Base-by-base conservation (phyloP, 2,329 filamentous ascomycete species). In the Thielaviopsis musarum region DNA sequence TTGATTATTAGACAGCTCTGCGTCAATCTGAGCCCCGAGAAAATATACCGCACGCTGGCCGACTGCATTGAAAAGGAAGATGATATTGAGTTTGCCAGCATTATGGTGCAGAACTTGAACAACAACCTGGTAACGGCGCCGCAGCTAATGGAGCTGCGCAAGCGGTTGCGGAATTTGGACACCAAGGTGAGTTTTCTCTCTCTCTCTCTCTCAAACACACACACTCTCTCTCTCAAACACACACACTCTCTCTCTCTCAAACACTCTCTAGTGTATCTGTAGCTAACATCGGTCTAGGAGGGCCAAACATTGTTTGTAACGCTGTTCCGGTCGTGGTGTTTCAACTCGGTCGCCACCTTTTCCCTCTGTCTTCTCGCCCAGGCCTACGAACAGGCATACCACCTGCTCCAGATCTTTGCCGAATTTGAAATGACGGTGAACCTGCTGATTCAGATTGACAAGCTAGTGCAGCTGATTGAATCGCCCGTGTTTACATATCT, bases 381-480 rank as follows among this genome's bases (percentile, higher is more conserved):
- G 71, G 93, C 91, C 13, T 98, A 98, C 68, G 93, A 98, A 69
- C 94, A 97, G 69, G 93, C 93, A 12, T 98, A 97, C 67, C 89
- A 97, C 68, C 77, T 98, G 17, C 76, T 98, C 19, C 91, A 96
- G 68, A 93, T 97, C 54, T 96, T 98, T 71, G 93, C 89, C 62
- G 93, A 98, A 67, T 77, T 98, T 55, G 93, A 98, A 70, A 97
- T 98, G 89, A 97, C 91, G 0, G 93, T 98, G 65, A 95, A 95
- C 66, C 95, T 96, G 72, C 80, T 98, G 59, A 98, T 98, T 52
- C 94, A 98, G 70, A 96, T 98, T 65, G 93, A 98, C 71, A 98
- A 98, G 70, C 79, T 98, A 17, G 93, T 98, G 13, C 93, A 98
- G 70, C 78, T 98, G 17, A 83, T 98, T 48, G 93, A 98, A 70